Evolutionary conservation across 768 basidiomycete genomes (phyloP).

Genomic region (Hygrocybe punicea): DNA sequence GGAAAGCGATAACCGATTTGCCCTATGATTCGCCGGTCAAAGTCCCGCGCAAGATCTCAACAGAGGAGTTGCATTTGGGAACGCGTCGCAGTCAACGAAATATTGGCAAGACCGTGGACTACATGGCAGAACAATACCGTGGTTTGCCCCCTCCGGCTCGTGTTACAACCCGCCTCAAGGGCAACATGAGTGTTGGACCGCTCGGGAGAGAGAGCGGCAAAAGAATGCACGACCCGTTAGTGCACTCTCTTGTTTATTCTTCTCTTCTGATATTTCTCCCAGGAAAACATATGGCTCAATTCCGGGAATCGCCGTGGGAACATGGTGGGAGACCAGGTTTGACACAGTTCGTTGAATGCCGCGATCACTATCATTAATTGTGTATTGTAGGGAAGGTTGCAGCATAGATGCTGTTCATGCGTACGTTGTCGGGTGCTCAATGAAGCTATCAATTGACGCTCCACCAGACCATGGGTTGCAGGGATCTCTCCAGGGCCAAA

Average conservation of each 20-base stretch:
- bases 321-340: slow-evolving; percentile 67
- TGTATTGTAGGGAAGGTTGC: slow-evolving; percentile 50
- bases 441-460: not conserved
- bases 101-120: slow-evolving; percentile 55
- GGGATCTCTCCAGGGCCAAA: slow-evolving; percentile 66
- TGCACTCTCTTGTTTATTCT: slow-evolving; percentile 10
- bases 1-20: slow-evolving; percentile 32
- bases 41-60: slow-evolving; percentile 30
- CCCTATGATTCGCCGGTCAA: slow-evolving; percentile 26
- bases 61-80: slow-evolving; percentile 21
- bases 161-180: slow-evolving; percentile 37
- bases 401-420: slow-evolving; percentile 80
- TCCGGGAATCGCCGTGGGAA: slow-evolving; percentile 73
- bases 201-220: slow-evolving; percentile 35
- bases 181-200: slow-evolving; percentile 33
- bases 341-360: not conserved
- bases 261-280: not conserved
- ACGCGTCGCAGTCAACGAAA: slow-evolving; percentile 68
- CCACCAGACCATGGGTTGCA: slow-evolving; percentile 69
- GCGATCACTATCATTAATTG: not conserved
- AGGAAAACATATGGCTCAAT: slow-evolving; percentile 81
- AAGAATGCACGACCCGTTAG: slow-evolving; percentile 53
- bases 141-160: slow-evolving; percentile 36
- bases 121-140: slow-evolving; percentile 42
- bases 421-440: slow-evolving; percentile 43